Percentiles rank a stretch among this genome's conserved stretches.
These are phyloP conservation scores for Pyrenophora tritici-repentis DNA, from an alignment of 2,329 filamentous ascomycete genomes.

Conservation along the genomic window DNA sequence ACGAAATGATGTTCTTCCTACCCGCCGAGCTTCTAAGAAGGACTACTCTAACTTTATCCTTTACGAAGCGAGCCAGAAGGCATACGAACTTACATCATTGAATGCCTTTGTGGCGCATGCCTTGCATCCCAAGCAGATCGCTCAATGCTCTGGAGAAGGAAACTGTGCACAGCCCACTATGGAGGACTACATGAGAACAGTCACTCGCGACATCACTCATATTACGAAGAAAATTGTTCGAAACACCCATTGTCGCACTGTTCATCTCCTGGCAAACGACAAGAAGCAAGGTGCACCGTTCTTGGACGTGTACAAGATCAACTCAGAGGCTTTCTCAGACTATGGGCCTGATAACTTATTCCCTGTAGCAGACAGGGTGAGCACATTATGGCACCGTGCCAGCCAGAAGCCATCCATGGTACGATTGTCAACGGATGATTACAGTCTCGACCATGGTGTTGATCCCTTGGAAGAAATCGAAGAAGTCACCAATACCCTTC, in stretches of 20 bases:
- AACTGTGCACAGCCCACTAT: constrained; percentile 2
- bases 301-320: constrained; percentile 22
- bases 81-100: constrained; percentile 30
- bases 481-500: constrained; percentile 16
- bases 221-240: constrained; percentile 31
- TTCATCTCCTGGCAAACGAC: constrained; percentile 27
- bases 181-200: constrained; percentile 20
- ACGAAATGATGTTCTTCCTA: constrained; percentile 9
- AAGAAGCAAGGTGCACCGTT: constrained; percentile 23
- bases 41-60: constrained; percentile 27
- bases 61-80: constrained; percentile 34
- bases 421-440: constrained; percentile 23
- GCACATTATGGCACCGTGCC: constrained; percentile 29
- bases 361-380: constrained; percentile 17
- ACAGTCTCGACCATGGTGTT: constrained; percentile 15
- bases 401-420: constrained; percentile 22
- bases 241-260: constrained; percentile 26
- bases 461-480: constrained; percentile 28
- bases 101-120: constrained; percentile 30
- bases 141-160: constrained; percentile 11
- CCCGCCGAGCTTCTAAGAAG: constrained; percentile 22
- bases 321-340: constrained; percentile 15
- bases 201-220: constrained; percentile 21
- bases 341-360: constrained; percentile 18
- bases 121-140: constrained; percentile 21